Evolutionary conservation across 148 eudicot species (phyloP).

Genomic region (Rhododendron ferrugineum): DNA sequence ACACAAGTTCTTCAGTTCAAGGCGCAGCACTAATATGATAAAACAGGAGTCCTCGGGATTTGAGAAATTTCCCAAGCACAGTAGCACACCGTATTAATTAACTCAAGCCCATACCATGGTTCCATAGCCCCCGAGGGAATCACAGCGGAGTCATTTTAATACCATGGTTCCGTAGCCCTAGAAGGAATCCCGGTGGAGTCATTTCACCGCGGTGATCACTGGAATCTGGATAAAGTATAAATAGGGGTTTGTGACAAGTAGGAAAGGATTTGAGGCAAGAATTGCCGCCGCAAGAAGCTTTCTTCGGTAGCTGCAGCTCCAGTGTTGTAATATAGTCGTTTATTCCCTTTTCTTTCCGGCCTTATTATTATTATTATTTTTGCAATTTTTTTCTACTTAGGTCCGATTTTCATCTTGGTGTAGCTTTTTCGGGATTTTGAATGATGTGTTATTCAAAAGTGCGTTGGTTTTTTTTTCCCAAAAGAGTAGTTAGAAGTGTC

Average conservation of each 20-base stretch:
- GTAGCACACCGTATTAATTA: not conserved
- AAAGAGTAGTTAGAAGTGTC: not conserved
- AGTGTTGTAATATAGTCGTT: not conserved
- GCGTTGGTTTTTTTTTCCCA: not conserved
- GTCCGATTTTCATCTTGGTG: not conserved
- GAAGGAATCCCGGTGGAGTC: not conserved
- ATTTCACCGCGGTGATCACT: not conserved
- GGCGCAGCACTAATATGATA: constrained; percentile 42
- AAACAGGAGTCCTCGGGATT: not conserved
- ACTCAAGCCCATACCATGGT: not conserved
- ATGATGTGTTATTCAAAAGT: not conserved
- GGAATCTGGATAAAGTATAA: not conserved
- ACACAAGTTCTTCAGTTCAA: constrained; percentile 41
- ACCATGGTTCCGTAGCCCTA: not conserved
- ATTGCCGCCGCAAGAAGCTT: not conserved
- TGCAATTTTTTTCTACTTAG: not conserved
- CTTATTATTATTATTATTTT: not conserved
- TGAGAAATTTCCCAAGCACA: not conserved
- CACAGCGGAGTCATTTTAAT: not conserved
- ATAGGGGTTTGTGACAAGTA: not conserved
- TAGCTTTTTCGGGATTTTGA: not conserved
- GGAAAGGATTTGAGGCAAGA: not conserved
- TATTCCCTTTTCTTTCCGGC: not conserved
- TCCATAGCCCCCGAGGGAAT: not conserved
- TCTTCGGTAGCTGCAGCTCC: not conserved